Percentiles rank a stretch among this genome's conserved stretches.
phyloP scores from a whole-genome alignment of 139 green algal genomes.

The Pedinophyceae sp. region DNA sequence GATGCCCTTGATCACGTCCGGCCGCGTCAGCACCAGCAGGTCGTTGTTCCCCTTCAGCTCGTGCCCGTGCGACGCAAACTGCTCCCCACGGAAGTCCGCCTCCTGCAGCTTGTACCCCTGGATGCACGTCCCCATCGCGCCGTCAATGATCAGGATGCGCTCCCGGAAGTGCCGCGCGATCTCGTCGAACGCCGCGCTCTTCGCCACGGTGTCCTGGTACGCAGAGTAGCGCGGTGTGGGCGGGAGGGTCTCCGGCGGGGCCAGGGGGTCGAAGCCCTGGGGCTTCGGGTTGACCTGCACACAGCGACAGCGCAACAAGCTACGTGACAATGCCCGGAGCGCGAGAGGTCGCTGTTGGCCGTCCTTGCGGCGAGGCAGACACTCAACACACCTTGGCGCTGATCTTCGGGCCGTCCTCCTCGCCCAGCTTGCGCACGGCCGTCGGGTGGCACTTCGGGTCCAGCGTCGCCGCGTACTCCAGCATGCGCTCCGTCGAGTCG shows the following conservation, averaged over 20 bases:
- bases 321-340: too few relatives aligned
- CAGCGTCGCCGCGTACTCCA: constrained; percentile 75
- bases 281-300: too few relatives aligned
- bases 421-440: constrained; percentile 49
- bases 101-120: constrained; percentile 31
- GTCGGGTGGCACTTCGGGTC: constrained; percentile 88
- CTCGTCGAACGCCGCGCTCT: constrained; percentile 39
- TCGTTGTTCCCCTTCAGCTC: constrained; percentile 7
- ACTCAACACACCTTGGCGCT: too few relatives aligned
- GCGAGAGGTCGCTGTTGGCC: too few relatives aligned
- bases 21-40: constrained; percentile 1
- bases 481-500: constrained; percentile 91
- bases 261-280: too few relatives aligned
- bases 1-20: constrained; percentile 2
- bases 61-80: not conserved
- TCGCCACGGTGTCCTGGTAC: constrained; percentile 9
- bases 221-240: too few relatives aligned
- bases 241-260: too few relatives aligned
- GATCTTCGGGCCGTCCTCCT: too few relatives aligned
- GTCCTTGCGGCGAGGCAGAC: too few relatives aligned
- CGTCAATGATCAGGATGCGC: constrained; percentile 90
- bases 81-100: constrained; percentile 4
- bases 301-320: too few relatives aligned
- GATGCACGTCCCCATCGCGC: constrained; percentile 88
- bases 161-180: constrained; percentile 66